Evolutionary conservation across 495 filamentous ascomycete species (phyloP).

Genomic region (Parmelia sp.): DNA sequence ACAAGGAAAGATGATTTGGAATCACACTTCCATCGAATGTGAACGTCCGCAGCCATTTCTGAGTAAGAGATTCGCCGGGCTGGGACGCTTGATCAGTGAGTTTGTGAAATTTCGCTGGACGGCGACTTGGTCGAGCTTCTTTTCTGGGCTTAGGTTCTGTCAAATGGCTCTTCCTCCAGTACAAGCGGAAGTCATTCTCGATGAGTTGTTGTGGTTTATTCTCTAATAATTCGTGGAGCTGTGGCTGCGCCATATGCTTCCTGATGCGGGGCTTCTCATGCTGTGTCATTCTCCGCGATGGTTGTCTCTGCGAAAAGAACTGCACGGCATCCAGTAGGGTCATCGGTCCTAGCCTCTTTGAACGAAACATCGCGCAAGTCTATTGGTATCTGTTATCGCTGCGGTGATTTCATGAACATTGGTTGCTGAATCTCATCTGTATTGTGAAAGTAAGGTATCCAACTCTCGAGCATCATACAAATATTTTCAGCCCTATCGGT

Average conservation of each 20-base stretch:
- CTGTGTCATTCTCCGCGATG: neutral
- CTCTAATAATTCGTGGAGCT: neutral
- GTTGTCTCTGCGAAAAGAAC: neutral
- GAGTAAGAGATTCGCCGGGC: too few species aligned
- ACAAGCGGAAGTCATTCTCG: neutral
- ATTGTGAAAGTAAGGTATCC: neutral
- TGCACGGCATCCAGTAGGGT: neutral
- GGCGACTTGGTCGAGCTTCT: too few species aligned
- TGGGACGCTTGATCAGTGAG: neutral
- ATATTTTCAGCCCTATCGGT: neutral
- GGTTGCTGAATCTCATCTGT: neutral
- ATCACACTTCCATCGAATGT: neutral
- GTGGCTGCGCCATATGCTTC: neutral
- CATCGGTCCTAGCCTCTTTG: neutral
- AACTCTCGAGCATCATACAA: neutral
- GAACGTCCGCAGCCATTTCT: neutral
- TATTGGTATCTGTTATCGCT: fast-evolving
- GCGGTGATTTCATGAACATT: neutral
- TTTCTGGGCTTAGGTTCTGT: too few species aligned
- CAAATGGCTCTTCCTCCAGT: neutral
- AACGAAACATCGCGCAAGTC: neutral
- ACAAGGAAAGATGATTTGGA: neutral
- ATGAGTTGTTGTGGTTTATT: neutral
- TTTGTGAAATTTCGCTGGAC: neutral
- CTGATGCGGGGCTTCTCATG: neutral